A percentile compares a stretch with the other conserved stretches of the same genome.
Evolutionary conservation across 2,329 filamentous ascomycete species (phyloP).

Genomic region (Pseudofabraea citricarpa): DNA sequence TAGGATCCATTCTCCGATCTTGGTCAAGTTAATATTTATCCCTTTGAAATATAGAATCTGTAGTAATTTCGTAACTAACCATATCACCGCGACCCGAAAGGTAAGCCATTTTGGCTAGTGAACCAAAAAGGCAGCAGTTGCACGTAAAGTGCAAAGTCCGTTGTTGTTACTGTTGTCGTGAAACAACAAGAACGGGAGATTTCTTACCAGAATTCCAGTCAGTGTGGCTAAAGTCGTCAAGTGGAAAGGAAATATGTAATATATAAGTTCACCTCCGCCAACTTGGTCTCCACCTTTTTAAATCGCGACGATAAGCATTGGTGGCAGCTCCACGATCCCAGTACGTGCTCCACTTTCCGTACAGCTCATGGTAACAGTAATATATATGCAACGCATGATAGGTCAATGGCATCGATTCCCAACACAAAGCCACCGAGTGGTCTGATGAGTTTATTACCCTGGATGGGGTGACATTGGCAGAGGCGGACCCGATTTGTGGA

Average conservation of each 20-base stretch:
- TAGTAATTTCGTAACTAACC: not conserved
- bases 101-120: not conserved
- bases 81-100: constrained; percentile 1
- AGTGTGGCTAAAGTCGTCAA: not conserved
- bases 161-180: not conserved
- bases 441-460: not conserved
- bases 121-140: not conserved
- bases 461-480: not conserved
- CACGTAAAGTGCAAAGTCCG: not conserved
- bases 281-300: not conserved
- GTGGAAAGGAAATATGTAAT: not conserved
- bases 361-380: not conserved
- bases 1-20: constrained; percentile 2
- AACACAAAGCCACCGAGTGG: not conserved
- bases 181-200: not conserved
- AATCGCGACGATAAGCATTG: not conserved
- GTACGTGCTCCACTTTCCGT: not conserved
- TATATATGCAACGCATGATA: not conserved
- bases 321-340: not conserved
- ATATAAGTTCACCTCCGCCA: not conserved
- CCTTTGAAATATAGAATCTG: not conserved
- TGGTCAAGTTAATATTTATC: not conserved
- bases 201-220: not conserved
- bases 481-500: not conserved
- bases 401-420: not conserved